These are phyloP conservation scores for Rhodotorula graminis DNA, from an alignment of 768 basidiomycete genomes.

Conservation along the genomic window DNA sequence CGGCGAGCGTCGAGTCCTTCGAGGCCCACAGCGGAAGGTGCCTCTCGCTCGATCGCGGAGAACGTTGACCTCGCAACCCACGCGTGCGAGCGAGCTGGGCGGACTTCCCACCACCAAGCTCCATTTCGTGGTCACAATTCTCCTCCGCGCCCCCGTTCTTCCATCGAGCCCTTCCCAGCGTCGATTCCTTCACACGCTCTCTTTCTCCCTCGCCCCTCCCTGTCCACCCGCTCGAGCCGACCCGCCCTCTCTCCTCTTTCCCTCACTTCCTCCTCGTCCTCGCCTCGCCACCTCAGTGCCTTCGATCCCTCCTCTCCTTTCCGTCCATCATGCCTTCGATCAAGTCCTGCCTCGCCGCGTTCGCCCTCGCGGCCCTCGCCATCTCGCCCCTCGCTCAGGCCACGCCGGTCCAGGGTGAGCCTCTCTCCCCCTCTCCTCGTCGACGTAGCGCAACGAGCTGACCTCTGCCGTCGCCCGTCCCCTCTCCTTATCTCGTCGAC, in stretches of 20 bases:
- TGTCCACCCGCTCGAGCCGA: background rate
- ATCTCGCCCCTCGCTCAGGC: slow-evolving; percentile 28
- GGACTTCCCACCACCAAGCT: too few species aligned
- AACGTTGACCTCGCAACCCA: too few species aligned
- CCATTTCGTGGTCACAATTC: too few species aligned
- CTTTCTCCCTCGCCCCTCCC: background rate
- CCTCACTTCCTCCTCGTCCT: background rate
- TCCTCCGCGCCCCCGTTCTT: too few species aligned
- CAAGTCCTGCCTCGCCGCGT: slow-evolving; percentile 31
- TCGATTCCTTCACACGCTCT: background rate
- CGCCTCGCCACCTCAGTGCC: background rate
- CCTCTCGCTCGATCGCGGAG: too few species aligned
- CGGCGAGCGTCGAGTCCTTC: too few species aligned
- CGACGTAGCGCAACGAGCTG: background rate
- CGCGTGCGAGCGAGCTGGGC: too few species aligned
- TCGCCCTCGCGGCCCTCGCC: slow-evolving; percentile 31
- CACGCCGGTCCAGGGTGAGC: slow-evolving; percentile 18
- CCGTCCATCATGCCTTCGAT: slow-evolving; percentile 14
- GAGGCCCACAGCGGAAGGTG: too few species aligned
- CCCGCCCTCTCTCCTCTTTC: background rate
- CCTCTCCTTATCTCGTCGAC: background rate
- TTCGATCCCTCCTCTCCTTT: background rate
- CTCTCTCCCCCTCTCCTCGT: background rate
- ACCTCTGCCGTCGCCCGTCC: too few species aligned
- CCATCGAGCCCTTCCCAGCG: too few species aligned